These are phyloP conservation scores for Pascua sp. DNA, from an alignment of 1,284 basidiomycete species.

Conservation along the genomic window DNA sequence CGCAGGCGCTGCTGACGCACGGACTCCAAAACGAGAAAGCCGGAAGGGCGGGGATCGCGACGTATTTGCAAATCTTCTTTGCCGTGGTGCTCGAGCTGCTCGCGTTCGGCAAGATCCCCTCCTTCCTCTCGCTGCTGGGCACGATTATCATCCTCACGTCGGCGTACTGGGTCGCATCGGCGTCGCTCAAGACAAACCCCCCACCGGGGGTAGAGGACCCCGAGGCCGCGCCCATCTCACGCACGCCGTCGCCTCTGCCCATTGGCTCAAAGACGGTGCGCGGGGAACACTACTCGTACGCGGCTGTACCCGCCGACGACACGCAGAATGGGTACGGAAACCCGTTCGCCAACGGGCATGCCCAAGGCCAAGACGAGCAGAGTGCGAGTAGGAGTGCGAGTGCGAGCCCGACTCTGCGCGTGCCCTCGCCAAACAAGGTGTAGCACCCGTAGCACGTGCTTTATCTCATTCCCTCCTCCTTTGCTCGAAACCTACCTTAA, in stretches of 20 bases:
- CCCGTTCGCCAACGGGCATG: too few species aligned
- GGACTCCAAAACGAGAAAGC: conserved; percentile 50
- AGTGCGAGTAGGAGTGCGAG: too few species aligned
- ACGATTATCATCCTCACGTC: conserved; percentile 43
- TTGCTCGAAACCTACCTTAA: too few species aligned
- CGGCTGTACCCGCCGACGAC: conserved; percentile 8
- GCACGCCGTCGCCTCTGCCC: conserved; percentile 32
- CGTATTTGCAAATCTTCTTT: conserved; percentile 47
- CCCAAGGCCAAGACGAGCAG: too few species aligned
- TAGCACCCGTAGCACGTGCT: too few species aligned
- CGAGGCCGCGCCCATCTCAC: conserved; percentile 30
- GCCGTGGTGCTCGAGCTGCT: conserved; percentile 45
- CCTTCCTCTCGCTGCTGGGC: conserved; percentile 41
- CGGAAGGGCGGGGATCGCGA: conserved; percentile 46
- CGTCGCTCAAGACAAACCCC: conserved; percentile 17
- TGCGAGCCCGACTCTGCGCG: too few species aligned
- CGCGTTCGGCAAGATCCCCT: conserved; percentile 41
- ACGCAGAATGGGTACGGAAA: too few species aligned
- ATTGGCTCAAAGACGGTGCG: conserved; percentile 12
- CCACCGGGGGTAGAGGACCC: conserved; percentile 11
- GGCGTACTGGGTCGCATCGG: conserved; percentile 46
- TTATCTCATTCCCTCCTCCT: too few species aligned
- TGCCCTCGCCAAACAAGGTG: too few species aligned
- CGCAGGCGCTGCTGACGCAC: conserved; percentile 54
- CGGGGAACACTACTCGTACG: conserved; percentile 23